These are phyloP conservation scores for Schwanniomyces sp. DNA, from an alignment of 805 yeast genomes.

Conservation along the genomic window DNA sequence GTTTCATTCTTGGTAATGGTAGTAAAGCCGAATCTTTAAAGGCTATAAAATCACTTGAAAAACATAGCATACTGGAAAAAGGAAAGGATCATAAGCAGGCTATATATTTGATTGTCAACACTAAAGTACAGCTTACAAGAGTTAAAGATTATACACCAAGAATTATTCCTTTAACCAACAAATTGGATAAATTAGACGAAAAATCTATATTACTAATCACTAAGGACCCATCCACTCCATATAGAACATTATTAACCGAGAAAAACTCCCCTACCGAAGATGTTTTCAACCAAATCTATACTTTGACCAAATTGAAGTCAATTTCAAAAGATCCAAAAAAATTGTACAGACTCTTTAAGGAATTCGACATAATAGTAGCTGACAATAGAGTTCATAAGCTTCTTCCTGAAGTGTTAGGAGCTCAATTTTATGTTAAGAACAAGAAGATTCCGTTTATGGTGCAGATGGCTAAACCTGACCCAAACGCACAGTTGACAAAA, in stretches of 20 bases:
- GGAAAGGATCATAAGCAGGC: slow-evolving; percentile 18
- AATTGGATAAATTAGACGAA: slow-evolving; percentile 49
- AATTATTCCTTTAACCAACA: slow-evolving; percentile 51
- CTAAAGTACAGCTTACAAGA: slow-evolving; percentile 24
- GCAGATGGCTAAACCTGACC: slow-evolving; percentile 51
- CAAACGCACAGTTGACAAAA: slow-evolving; percentile 31
- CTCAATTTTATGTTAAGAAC: slow-evolving; percentile 60
- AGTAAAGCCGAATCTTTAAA: slow-evolving; percentile 9
- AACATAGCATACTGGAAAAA: slow-evolving; percentile 13
- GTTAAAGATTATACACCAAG: slow-evolving; percentile 42
- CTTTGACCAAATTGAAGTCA: slow-evolving; percentile 56
- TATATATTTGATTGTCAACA: slow-evolving; percentile 33
- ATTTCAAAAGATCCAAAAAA: slow-evolving; percentile 44
- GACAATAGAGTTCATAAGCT: slow-evolving; percentile 68
- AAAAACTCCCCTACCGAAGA: slow-evolving; percentile 60
- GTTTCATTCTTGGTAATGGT: slow-evolving; percentile 16
- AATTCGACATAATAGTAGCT: slow-evolving; percentile 65
- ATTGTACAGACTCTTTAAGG: slow-evolving; percentile 50
- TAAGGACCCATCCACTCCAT: slow-evolving; percentile 68
- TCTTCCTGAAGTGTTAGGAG: slow-evolving; percentile 58
- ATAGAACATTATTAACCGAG: slow-evolving; percentile 47
- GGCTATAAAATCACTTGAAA: slow-evolving; percentile 13
- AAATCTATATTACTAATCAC: slow-evolving; percentile 62
- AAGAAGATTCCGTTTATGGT: slow-evolving; percentile 69
- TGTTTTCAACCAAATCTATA: slow-evolving; percentile 56